These are phyloP conservation scores for Ceratocystis cacaofunesta DNA, from an alignment of 2,329 filamentous ascomycete genomes.

Conservation along the genomic window DNA sequence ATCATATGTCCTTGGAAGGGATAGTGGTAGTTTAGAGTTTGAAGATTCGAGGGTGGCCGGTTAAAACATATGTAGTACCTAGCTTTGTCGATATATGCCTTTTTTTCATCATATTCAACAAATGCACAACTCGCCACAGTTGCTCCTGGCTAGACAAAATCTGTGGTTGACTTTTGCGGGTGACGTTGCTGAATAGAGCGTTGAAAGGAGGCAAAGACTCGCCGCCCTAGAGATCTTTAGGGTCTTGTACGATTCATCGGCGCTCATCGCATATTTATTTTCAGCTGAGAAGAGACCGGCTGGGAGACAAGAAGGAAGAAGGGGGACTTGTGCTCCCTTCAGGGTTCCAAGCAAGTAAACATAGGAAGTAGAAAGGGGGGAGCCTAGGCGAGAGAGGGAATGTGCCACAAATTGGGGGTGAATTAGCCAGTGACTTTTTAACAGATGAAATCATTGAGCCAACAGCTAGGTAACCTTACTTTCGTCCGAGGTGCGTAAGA, in stretches of 20 bases:
- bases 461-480: neutral
- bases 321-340: neutral
- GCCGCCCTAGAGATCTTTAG: neutral
- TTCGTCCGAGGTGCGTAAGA: neutral
- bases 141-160: neutral
- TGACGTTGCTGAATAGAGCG: neutral
- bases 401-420: neutral
- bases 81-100: neutral
- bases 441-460: neutral
- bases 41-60: neutral
- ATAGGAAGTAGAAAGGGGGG: neutral
- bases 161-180: neutral
- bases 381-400: neutral
- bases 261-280: neutral
- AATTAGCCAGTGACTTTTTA: neutral
- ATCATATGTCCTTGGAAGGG: neutral
- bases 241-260: neutral
- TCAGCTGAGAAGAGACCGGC: neutral
- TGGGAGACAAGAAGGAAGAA: neutral
- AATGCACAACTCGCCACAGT: neutral
- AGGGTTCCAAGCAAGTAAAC: slow-evolving; percentile 1
- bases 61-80: neutral
- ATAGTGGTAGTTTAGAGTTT: neutral
- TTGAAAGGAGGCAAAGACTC: neutral
- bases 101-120: neutral